Base-by-base conservation (phyloP, 257 asterid genomes). In the Paraleonurus japonicus region DNA sequence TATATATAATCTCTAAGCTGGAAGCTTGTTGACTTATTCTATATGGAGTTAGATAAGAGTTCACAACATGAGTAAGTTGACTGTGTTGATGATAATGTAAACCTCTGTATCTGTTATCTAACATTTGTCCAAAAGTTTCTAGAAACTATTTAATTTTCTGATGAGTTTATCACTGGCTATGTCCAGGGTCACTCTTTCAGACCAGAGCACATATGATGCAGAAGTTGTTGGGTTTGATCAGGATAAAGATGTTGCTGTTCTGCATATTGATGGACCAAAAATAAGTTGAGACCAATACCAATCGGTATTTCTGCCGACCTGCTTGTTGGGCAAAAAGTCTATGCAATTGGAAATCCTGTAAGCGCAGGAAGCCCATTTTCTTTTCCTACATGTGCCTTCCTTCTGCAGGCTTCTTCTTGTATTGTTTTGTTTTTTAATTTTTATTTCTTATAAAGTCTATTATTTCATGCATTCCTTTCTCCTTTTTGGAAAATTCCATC, bases 251-350 rank as follows among this genome's bases (percentile, higher is more conserved):
- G 97, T 95, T 30, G 99, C 98, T 72, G 99, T 92, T 45, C 78
- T 95, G 77, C 71, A 73, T 61, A 88, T 95, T 27, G 92, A 84
- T 74, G 92, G 88, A 7, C 95, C 94, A 35, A 84, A 82, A 92
- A 86, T 77, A 95, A 95, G 80, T 67, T 95, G 75, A 86, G 94
- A 79, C 98, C 99, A 58, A 84, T 92, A 48, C 96, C 99, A 10
- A 78, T 95, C 79, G 99, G 99, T 2, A 70, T 88, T 12, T 95
- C 99, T 7, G 90, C 91, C 3, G 97, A 95, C 85, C 86, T 95
- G 85, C 99, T 95, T 75, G 99, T 92, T 77, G 98, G 99, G 67
- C 98, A 95, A 76, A 92, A 92, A 86, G 99, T 92, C n/a, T 95
- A 48, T 62, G 98, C 98, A 41, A 95, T 95, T 75, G 98, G 99